Base-by-base conservation (phyloP, 306 rosid genomes). In the Quercus wislizeni region DNA sequence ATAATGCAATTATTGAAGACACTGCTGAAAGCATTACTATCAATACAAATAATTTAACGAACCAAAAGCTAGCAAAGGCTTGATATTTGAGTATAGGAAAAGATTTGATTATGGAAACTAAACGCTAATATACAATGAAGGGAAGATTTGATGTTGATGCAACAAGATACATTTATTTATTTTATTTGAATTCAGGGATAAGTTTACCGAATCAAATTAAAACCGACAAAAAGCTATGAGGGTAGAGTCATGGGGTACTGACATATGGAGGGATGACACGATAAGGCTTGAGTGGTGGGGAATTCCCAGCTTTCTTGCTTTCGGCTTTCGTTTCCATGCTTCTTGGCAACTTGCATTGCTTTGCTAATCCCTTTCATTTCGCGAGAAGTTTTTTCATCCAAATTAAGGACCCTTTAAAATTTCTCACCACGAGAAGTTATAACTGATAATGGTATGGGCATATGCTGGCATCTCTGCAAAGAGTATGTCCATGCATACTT, bases 271-370 rank as follows among this genome's bases (percentile, higher is more conserved):
- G 41, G 11, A 19, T 28, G 46, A 41, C 46, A 41, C 46, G 46
- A 41, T 41, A 77, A 82, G 85, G 41, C 41, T 33, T 69, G 8
- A 27, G 78, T 73, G 81, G 85, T 73, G 19, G 74, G 78, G 81
- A 57, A 62, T 73, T 76, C 61, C 51, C n/a, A 20, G 25, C 12
- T 31, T 54, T 49, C 31, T 65, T 65, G 63, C 72, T 25, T 65
- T 43, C 46, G 46, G 46, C 11, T 38, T 38, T 38, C 68, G 57
- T 69, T 76, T 82, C 83, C 74, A 55, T 68, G 79, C 75, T 82
- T 82, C 85, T 69, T 72, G 82, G 70, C 91, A 85, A 87, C 82
- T 87, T 83, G 87, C 83, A 67, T 28, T 35, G 27, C 41, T 41
- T 41, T 41, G 46, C 46, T 41, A 8, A 41, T 41, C 11, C 46